Evolutionary conservation across 495 filamentous ascomycete species (phyloP).

Genomic region (Geopyxis carbonaria): DNA sequence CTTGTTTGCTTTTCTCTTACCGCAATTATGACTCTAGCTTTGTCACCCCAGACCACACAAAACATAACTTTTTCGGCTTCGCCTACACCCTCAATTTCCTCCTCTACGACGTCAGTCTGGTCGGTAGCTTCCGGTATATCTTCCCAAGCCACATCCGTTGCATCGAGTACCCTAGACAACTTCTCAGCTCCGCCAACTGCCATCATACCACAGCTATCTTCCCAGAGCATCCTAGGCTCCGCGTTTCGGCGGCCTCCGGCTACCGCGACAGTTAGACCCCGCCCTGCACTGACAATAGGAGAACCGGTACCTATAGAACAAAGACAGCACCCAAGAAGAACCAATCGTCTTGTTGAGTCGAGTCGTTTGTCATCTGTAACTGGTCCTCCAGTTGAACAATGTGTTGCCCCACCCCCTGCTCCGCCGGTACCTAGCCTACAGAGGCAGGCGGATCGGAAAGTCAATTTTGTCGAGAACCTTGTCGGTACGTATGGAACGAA

Average conservation of each 20-base stretch:
- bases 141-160: slow-evolving; percentile 35
- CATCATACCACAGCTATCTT: slow-evolving; percentile 24
- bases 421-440: slow-evolving; percentile 42
- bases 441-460: slow-evolving; percentile 79
- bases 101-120: slow-evolving; percentile 40
- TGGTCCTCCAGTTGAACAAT: slow-evolving; percentile 36
- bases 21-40: slow-evolving; percentile 22
- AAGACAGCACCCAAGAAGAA: slow-evolving; percentile 70
- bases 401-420: slow-evolving; percentile 71
- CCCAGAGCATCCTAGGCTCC: slow-evolving; percentile 25
- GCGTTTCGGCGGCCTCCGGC: background rate
- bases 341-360: slow-evolving; percentile 33
- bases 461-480: slow-evolving; percentile 90
- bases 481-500: slow-evolving; percentile 61
- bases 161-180: slow-evolving; percentile 32
- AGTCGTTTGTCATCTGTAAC: no score
- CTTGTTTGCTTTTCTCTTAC: slow-evolving; percentile 8
- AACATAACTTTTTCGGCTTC: slow-evolving; percentile 15
- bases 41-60: slow-evolving; percentile 14
- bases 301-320: slow-evolving; percentile 36
- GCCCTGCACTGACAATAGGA: slow-evolving; percentile 28
- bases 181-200: slow-evolving; percentile 24
- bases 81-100: slow-evolving; percentile 17
- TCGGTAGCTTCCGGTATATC: slow-evolving; percentile 52
- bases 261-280: slow-evolving; percentile 30